These are phyloP conservation scores for Claviceps cyperi DNA, from an alignment of 2,329 filamentous ascomycete genomes.

Conservation along the genomic window DNA sequence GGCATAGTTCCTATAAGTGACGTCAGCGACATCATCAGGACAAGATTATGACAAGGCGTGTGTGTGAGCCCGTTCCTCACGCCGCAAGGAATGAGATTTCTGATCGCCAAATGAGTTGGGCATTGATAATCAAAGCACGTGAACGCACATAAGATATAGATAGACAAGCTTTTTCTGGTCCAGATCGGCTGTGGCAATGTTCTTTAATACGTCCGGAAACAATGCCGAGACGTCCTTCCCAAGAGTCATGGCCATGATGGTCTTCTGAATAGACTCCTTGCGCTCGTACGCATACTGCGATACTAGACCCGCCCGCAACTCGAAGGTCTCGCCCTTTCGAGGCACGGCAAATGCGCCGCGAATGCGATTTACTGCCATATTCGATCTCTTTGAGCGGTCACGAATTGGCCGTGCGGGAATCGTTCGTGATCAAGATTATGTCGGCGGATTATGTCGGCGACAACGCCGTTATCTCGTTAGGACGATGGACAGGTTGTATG, in stretches of 20 bases:
- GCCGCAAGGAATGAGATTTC: background rate
- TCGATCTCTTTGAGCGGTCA: constrained; percentile 12
- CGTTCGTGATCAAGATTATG: background rate
- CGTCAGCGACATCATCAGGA: constrained; percentile 1
- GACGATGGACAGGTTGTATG: background rate
- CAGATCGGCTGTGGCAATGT: constrained; percentile 85
- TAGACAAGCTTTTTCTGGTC: constrained; percentile 99
- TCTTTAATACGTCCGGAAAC: constrained; percentile 96
- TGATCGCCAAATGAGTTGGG: background rate
- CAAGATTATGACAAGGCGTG: background rate
- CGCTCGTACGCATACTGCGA: constrained; percentile 99
- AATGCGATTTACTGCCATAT: constrained; percentile 93
- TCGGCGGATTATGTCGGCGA: background rate
- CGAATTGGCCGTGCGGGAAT: constrained; percentile 6
- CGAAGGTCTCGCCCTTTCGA: constrained; percentile 94
- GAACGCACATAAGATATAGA: constrained; percentile 72
- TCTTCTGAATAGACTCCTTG: constrained; percentile 98
- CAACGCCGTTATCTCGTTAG: background rate
- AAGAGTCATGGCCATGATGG: constrained; percentile 99
- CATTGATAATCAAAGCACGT: background rate
- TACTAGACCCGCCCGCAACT: constrained; percentile 85
- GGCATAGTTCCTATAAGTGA: constrained; percentile 71
- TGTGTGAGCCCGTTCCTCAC: background rate
- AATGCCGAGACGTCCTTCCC: constrained; percentile 96
- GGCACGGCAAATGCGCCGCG: constrained; percentile 85